Evolutionary conservation across 2,329 filamentous ascomycete species (phyloP), one percentile per base, ranked within the genome.

Genomic region (Ophiocordyceps australis): DNA sequence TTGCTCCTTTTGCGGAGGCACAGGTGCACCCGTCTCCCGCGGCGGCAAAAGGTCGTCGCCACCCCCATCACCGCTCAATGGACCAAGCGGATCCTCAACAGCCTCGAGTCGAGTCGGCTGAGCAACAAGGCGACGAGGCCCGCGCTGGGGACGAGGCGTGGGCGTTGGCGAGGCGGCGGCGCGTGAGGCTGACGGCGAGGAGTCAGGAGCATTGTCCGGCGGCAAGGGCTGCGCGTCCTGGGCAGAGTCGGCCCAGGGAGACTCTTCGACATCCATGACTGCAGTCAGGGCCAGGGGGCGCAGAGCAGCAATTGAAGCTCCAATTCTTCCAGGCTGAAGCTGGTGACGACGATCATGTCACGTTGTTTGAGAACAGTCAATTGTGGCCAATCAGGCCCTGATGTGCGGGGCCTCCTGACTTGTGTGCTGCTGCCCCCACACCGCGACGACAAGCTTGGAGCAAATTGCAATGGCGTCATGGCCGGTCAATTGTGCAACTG

Each of bases 61-160:
- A 26, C 67, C 66, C 16, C 74, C 50, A 27, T 67, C 40, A 28
- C 73, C 74, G 30, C 80, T 80, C 26, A 91, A 57, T 14, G 80
- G 80, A 2, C 80, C 81, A 23, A 85, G 65, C 29, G 77, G 75
- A 44, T 83, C 77, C 22, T 74, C 68, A 37, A 81, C 74, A 32
- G 74, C 75, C 52, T 86, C 73, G 32, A 86, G 74, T 28, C 72
- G 74, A 24, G 79, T 83, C 17, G 76, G 69, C 45, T 85, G 77
- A 31, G 74, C 74, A 37, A 74, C 73, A 42, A 82, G 57, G 33
- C 72, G 67, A 35, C 72, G 69, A 20, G 61, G 60, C n/a, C 52
- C 45, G 33, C 60, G 57, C 15, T 56, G 55, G 9, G 56, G 47
- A 17, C 59, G 56, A 34, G 49, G 41, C 14, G 48, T 34, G 17